Conservation (phyloP, 1,284 basidiomycete species). For the Sanghuangporus baumii region DNA sequence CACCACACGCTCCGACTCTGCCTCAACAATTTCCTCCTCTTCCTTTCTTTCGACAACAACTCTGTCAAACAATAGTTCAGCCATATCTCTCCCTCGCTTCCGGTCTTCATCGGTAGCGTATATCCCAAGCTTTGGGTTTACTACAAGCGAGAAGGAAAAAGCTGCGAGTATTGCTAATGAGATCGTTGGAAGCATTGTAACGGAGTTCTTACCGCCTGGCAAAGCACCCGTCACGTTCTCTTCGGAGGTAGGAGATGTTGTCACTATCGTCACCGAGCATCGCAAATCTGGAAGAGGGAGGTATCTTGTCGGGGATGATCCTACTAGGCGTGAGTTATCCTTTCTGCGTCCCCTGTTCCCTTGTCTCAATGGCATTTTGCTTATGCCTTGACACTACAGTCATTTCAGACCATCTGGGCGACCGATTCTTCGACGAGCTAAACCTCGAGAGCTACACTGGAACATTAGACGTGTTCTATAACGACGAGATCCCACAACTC, state of each 20-base stretch:
- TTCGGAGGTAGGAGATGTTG: conserved; percentile 3
- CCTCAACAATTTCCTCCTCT: not conserved
- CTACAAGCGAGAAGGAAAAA: not conserved
- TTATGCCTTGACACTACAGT: not conserved
- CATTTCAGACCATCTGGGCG: not conserved
- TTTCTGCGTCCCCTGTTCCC: not conserved
- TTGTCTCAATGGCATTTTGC: not conserved
- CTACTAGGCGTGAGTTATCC: not conserved
- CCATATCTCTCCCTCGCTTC: not conserved
- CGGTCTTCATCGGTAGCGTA: not conserved
- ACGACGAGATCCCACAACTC: conserved; percentile 5
- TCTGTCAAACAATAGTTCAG: not conserved
- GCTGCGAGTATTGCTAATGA: not conserved
- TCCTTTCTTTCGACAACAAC: not conserved
- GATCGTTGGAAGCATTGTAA: not conserved
- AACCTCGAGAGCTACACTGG: conserved; percentile 6
- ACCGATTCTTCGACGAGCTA: conserved; percentile 5
- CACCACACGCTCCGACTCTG: not conserved
- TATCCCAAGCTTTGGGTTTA: not conserved
- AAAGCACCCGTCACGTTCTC: conserved; percentile 10
- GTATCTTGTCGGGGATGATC: conserved; percentile 7
- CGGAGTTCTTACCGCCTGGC: not conserved
- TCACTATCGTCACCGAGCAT: conserved; percentile 1
- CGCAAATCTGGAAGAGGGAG: conserved; percentile 2
- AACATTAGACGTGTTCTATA: conserved; percentile 10